Evolutionary conservation across 805 yeast species (phyloP).

Genomic region (Groenewaldozyma tartarivorans): DNA sequence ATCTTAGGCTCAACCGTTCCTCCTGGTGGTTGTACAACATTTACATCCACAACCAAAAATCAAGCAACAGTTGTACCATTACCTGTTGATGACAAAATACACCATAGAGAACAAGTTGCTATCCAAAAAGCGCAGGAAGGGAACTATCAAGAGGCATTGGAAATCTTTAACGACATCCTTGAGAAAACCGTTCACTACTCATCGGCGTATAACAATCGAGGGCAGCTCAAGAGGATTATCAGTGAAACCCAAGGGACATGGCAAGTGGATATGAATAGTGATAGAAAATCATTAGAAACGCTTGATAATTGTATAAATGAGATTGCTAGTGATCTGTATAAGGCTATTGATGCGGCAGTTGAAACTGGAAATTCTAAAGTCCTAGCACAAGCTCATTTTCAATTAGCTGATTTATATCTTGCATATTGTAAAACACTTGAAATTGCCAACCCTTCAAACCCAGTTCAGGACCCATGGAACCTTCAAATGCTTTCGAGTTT

Average conservation of each 20-base stretch:
- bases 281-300: slow-evolving; percentile 4
- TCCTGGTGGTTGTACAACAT: too few species aligned
- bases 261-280: neutral
- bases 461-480: slow-evolving; percentile 17
- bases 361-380: neutral
- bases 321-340: slow-evolving; percentile 18
- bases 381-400: neutral
- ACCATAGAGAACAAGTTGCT: too few species aligned
- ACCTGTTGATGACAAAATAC: too few species aligned
- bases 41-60: too few species aligned
- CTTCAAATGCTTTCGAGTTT: slow-evolving; percentile 23
- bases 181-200: slow-evolving; percentile 23
- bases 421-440: neutral
- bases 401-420: slow-evolving; percentile 3
- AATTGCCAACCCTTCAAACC: slow-evolving; percentile 16
- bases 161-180: slow-evolving; percentile 16
- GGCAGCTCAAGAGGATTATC: slow-evolving; percentile 19
- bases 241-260: neutral
- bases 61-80: too few species aligned
- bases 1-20: too few species aligned
- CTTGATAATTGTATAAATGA: slow-evolving; percentile 16
- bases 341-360: neutral
- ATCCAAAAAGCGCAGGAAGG: too few species aligned
- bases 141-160: slow-evolving; percentile 10
- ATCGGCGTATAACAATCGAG: slow-evolving; percentile 28